These are phyloP conservation scores for Potentilla sterilis DNA, from an alignment of 306 rosid genomes.

Conservation along the genomic window DNA sequence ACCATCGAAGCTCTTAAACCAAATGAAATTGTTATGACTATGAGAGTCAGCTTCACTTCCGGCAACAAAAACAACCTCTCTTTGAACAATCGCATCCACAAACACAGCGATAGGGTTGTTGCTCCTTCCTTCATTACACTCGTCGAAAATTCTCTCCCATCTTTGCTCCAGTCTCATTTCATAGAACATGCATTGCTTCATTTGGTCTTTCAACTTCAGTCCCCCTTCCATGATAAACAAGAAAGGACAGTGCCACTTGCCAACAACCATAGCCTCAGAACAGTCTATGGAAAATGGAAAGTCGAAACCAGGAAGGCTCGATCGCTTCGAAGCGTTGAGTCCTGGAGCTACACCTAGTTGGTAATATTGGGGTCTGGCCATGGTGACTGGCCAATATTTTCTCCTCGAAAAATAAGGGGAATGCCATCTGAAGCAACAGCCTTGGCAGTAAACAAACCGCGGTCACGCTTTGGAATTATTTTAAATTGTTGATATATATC, in stretches of 20 bases:
- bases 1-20: conserved; percentile 43
- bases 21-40: conserved; percentile 24
- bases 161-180: conserved; percentile 65
- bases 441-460: conserved; percentile 52
- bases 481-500: conserved; percentile 37
- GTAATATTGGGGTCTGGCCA: conserved; percentile 27
- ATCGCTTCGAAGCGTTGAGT: conserved; percentile 37
- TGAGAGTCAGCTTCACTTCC: conserved; percentile 38
- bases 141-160: conserved; percentile 55
- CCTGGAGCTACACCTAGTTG: conserved; percentile 51
- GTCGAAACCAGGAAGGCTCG: conserved; percentile 35
- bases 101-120: conserved; percentile 15
- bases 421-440: conserved; percentile 48
- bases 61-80: conserved; percentile 36
- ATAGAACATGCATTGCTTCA: conserved; percentile 48
- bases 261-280: conserved; percentile 44
- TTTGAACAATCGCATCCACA: conserved; percentile 50
- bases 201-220: conserved; percentile 43
- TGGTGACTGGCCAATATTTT: conserved; percentile 39
- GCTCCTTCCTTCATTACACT: conserved; percentile 8
- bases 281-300: conserved; percentile 9
- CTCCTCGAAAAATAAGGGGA: conserved; percentile 47
- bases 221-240: conserved; percentile 58
- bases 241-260: conserved; percentile 74
- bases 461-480: conserved; percentile 31